A percentile compares a stretch with the other conserved stretches of the same genome.
Evolutionary conservation across 495 filamentous ascomycete genomes (phyloP).

Genomic region (Daldinia grandis): DNA sequence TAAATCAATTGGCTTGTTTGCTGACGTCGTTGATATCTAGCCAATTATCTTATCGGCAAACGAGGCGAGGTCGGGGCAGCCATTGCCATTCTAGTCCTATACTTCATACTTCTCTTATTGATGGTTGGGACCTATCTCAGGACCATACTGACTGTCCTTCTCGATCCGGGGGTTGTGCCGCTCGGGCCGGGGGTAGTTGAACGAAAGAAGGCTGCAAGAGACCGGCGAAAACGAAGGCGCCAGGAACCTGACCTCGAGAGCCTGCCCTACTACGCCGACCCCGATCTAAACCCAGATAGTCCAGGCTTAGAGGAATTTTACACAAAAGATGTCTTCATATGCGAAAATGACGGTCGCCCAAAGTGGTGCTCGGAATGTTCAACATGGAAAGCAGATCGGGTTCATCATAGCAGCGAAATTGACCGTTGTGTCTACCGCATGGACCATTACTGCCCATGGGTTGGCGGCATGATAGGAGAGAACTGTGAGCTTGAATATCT

Average conservation of each 20-base stretch:
- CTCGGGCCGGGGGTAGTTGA: constrained; percentile 58
- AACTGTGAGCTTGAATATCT: constrained; percentile 54
- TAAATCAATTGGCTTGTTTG: background rate
- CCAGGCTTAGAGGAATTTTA: constrained; percentile 69
- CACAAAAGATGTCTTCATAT: constrained; percentile 81
- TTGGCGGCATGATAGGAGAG: constrained; percentile 87
- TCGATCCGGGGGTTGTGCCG: constrained; percentile 75
- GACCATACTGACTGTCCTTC: constrained; percentile 67
- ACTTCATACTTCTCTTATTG: constrained; percentile 72
- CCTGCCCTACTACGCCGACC: constrained; percentile 44
- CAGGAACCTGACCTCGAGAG: constrained; percentile 53
- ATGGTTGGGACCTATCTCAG: constrained; percentile 74
- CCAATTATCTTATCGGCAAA: constrained; percentile 69
- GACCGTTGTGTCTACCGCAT: constrained; percentile 84
- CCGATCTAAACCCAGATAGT: constrained; percentile 53
- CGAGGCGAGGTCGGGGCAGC: constrained; percentile 63
- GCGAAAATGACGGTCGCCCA: constrained; percentile 79
- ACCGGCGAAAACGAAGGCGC: constrained; percentile 37
- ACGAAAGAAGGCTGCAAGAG: constrained; percentile 35
- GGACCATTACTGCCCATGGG: constrained; percentile 97
- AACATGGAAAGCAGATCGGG: constrained; percentile 84
- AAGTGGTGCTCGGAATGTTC: constrained; percentile 81
- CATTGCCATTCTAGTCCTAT: constrained; percentile 73
- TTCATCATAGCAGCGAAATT: constrained; percentile 85
- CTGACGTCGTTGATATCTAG: constrained; percentile 49